Evolutionary conservation across 768 basidiomycete genomes (phyloP).

Genomic region (Daedalea quercina): DNA sequence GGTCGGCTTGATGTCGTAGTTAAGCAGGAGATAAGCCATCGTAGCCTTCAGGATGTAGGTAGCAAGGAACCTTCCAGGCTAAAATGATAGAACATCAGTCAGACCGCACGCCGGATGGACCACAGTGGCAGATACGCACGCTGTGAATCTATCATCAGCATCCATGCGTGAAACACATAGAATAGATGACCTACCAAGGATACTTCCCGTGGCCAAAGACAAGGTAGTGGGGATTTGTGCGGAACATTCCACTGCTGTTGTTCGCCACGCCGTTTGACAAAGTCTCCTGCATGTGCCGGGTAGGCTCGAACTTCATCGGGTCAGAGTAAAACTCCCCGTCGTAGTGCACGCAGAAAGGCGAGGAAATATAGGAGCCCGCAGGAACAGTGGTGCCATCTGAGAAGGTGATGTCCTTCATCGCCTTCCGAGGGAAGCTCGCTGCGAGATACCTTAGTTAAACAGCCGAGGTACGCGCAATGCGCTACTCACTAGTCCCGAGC

Average conservation of each 20-base stretch:
- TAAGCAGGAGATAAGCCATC: constrained; percentile 10
- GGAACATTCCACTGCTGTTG: constrained; percentile 1
- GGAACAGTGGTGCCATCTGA: constrained; percentile 13
- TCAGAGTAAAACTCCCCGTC: constrained; percentile 10
- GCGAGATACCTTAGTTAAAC: neutral
- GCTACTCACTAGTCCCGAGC: neutral
- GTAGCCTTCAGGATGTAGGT: constrained; percentile 13
- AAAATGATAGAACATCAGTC: neutral
- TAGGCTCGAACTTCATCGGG: constrained; percentile 12
- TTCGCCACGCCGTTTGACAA: neutral
- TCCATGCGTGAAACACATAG: neutral
- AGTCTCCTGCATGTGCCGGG: constrained; percentile 7
- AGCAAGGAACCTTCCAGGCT: constrained; percentile 14
- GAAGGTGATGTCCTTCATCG: constrained; percentile 12
- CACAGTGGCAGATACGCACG: neutral
- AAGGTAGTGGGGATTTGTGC: constrained; percentile 1
- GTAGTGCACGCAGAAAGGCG: constrained; percentile 8
- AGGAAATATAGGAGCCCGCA: constrained; percentile 10
- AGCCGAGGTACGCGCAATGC: neutral
- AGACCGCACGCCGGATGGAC: neutral
- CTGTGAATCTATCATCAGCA: neutral
- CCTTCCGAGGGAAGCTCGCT: constrained; percentile 6
- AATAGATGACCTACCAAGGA: neutral
- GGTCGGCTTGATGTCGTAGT: constrained; percentile 12
- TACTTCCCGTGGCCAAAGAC: constrained; percentile 4